A percentile compares a stretch with the other conserved stretches of the same genome.
These are phyloP conservation scores for Scheffersomyces titani DNA, from an alignment of 1,139 yeast species.

Conservation along the genomic window DNA sequence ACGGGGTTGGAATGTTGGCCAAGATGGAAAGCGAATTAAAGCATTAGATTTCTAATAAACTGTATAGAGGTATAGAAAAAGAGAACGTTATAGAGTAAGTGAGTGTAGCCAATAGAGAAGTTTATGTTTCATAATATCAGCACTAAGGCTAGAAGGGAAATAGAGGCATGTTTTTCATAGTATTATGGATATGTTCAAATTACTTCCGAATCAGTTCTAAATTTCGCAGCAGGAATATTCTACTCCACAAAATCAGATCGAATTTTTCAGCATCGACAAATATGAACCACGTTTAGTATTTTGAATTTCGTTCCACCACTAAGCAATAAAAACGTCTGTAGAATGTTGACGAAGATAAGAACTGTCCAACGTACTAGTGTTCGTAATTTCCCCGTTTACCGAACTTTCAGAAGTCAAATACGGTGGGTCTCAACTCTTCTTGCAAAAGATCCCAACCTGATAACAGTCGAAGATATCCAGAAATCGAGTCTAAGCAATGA, in stretches of 20 bases:
- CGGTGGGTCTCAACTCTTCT: neutral
- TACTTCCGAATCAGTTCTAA: neutral
- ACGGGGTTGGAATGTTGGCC: slow-evolving; percentile 53
- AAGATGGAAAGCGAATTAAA: slow-evolving; percentile 42
- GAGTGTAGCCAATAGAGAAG: neutral
- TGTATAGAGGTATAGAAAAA: slow-evolving; percentile 2
- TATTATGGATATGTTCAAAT: too few species aligned
- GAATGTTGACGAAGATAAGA: neutral
- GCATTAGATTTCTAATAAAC: slow-evolving; percentile 10
- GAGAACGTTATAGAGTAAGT: neutral
- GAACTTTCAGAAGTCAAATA: neutral
- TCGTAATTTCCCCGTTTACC: neutral
- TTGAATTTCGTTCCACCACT: neutral
- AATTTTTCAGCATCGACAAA: neutral
- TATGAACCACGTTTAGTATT: neutral
- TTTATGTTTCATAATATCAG: neutral
- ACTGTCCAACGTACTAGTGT: neutral
- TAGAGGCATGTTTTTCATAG: too few species aligned
- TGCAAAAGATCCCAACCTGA: slow-evolving; percentile 9
- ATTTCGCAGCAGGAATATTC: neutral
- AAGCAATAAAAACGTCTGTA: neutral
- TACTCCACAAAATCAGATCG: neutral
- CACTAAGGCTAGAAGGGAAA: neutral
- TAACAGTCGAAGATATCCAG: slow-evolving; percentile 9
- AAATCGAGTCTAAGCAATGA: slow-evolving; percentile 3